These are phyloP conservation scores for Phaeoacremonium minimum DNA, from an alignment of 2,329 filamentous ascomycete species.

Conservation along the genomic window DNA sequence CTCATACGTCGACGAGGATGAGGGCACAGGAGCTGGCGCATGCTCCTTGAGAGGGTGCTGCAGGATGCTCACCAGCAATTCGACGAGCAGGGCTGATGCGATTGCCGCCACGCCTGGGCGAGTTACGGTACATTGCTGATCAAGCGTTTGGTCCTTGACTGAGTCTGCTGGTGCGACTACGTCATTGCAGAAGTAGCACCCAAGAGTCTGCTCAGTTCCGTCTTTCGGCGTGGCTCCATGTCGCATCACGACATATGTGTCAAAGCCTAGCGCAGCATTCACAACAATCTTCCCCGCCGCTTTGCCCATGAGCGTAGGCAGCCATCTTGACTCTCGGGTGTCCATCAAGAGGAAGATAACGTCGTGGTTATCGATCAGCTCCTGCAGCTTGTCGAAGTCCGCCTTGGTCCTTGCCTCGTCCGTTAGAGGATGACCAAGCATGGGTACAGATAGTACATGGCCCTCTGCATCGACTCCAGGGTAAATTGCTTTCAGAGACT, in stretches of 20 bases:
- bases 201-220: constrained; percentile 63
- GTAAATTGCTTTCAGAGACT: constrained; percentile 79
- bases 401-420: constrained; percentile 65
- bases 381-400: constrained; percentile 72
- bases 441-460: constrained; percentile 81
- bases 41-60: constrained; percentile 75
- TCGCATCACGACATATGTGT: constrained; percentile 95
- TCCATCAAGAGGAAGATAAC: constrained; percentile 97
- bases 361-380: constrained; percentile 79
- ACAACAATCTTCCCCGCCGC: constrained; percentile 89
- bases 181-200: constrained; percentile 98
- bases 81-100: constrained; percentile 85
- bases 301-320: constrained; percentile 95
- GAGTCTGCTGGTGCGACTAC: constrained; percentile 94
- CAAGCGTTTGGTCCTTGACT: constrained; percentile 88
- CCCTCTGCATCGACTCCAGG: constrained; percentile 82
- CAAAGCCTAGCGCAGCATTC: constrained; percentile 94
- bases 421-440: constrained; percentile 86
- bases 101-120: constrained; percentile 89
- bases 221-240: constrained; percentile 67
- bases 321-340: constrained; percentile 88
- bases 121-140: constrained; percentile 97
- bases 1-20: constrained; percentile 37
- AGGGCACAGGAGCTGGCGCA: constrained; percentile 48
- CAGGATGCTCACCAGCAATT: constrained; percentile 80